Evolutionary conservation across 768 basidiomycete genomes (phyloP).

Genomic region (Cantharellus cinnabarinus): DNA sequence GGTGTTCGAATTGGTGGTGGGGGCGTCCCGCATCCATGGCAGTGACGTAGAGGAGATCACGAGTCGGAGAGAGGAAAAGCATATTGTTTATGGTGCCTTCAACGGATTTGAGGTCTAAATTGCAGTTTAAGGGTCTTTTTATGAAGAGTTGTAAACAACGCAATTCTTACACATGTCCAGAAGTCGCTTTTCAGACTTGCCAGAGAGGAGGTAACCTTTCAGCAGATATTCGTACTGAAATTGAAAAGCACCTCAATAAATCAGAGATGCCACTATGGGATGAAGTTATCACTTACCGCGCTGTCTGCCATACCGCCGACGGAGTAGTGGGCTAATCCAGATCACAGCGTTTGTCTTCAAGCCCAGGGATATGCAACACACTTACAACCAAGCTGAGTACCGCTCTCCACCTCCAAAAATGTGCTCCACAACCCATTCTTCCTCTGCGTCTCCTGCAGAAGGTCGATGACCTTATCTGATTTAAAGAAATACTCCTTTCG

Average conservation of each 20-base stretch:
- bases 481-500: constrained; percentile 39
- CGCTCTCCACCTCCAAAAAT: constrained; percentile 38
- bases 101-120: constrained; percentile 10
- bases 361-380: constrained; percentile 5
- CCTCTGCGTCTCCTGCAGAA: constrained; percentile 29
- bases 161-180: constrained; percentile 42
- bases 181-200: constrained; percentile 34
- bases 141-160: neutral
- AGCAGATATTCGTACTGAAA: constrained; percentile 47
- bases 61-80: constrained; percentile 43
- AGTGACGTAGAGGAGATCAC: constrained; percentile 49
- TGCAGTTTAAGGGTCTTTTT: neutral
- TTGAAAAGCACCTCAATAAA: neutral
- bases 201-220: constrained; percentile 51
- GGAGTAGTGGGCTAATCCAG: constrained; percentile 3
- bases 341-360: constrained; percentile 1
- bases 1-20: constrained; percentile 33
- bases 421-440: constrained; percentile 14
- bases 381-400: constrained; percentile 26
- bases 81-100: constrained; percentile 21
- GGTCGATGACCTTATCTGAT: constrained; percentile 24
- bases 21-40: constrained; percentile 22
- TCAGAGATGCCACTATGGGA: neutral
- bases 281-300: constrained; percentile 2
- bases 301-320: constrained; percentile 8